phyloP scores from a whole-genome alignment of 1,284 basidiomycete species.

The Apiotrichum akiyoshidainum region DNA sequence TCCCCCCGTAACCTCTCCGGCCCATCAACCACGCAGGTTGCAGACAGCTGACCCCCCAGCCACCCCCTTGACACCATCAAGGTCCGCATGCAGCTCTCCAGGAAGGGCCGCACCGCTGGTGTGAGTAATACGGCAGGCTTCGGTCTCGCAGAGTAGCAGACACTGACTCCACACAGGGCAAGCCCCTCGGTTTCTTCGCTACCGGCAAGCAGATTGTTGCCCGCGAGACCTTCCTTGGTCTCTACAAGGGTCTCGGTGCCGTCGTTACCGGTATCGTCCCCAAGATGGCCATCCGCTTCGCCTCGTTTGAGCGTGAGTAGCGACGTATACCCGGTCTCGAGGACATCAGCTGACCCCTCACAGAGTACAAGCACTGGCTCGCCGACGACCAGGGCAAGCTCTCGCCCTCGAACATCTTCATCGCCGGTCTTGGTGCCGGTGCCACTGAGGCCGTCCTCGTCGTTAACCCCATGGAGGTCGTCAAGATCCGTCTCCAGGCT shows the following conservation, averaged over 20 bases:
- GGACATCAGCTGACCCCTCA: background rate
- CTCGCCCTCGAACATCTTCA: constrained; percentile 39
- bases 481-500: constrained; percentile 97
- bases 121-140: background rate
- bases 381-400: constrained; percentile 51
- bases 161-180: constrained; percentile 60
- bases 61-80: constrained; percentile 90
- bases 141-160: background rate
- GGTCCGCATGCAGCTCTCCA: constrained; percentile 95
- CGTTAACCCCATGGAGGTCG: constrained; percentile 98
- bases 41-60: constrained; percentile 23
- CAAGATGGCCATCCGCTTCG: constrained; percentile 99
- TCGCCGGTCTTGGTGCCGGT: constrained; percentile 92
- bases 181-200: constrained; percentile 87
- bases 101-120: constrained; percentile 57
- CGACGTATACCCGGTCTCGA: background rate
- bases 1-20: background rate
- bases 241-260: constrained; percentile 99
- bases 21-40: background rate
- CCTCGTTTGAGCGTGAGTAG: constrained; percentile 75
- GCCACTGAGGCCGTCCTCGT: constrained; percentile 91
- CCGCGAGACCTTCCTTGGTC: constrained; percentile 87
- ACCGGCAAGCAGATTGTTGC: constrained; percentile 85
- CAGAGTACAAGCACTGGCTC: constrained; percentile 77
- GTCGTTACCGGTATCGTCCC: constrained; percentile 96